Conservation (phyloP, 2,329 filamentous ascomycete species). For the Alternaria metachromatica region DNA sequence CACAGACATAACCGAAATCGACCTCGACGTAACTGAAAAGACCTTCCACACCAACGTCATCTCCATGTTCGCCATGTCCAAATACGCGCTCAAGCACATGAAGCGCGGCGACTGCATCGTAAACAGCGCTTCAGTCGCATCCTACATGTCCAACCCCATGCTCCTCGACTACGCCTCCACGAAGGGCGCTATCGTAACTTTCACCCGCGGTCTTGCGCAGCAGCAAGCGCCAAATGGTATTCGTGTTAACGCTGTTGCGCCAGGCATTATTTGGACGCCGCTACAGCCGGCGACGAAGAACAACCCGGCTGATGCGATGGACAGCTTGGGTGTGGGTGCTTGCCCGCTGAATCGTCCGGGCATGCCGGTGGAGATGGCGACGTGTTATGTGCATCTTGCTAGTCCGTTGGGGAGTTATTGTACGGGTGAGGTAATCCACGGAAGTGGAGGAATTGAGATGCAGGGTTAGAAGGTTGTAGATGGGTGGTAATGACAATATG, state of each 20-base stretch:
- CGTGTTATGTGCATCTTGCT: conserved; percentile 25
- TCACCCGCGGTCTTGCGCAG: conserved; percentile 76
- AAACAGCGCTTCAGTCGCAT: conserved; percentile 81
- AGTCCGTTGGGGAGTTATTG: conserved; percentile 26
- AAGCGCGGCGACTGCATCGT: conserved; percentile 73
- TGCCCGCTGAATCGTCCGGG: conserved; percentile 26
- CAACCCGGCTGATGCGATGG: conserved; percentile 18
- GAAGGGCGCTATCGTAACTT: conserved; percentile 76
- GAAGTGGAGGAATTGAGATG: conserved; percentile 28
- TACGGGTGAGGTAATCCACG: conserved; percentile 26
- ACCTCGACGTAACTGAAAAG: conserved; percentile 62
- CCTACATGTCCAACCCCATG: conserved; percentile 76
- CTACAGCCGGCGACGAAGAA: conserved; percentile 22
- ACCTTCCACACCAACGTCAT: conserved; percentile 78
- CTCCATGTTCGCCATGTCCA: conserved; percentile 77
- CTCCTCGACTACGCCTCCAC: conserved; percentile 80
- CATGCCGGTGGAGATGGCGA: conserved; percentile 29
- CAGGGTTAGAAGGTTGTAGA: too few relatives aligned
- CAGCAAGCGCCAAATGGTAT: conserved; percentile 74
- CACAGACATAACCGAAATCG: conserved; percentile 60
- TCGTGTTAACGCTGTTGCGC: conserved; percentile 74
- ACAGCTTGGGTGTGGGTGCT: conserved; percentile 22
- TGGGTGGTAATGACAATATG: too few relatives aligned
- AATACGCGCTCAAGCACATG: conserved; percentile 76
- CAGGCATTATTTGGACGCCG: conserved; percentile 59